These are phyloP conservation scores for Tritrichomonas foetus DNA, from an alignment of 208 protist species.

Conservation along the genomic window DNA sequence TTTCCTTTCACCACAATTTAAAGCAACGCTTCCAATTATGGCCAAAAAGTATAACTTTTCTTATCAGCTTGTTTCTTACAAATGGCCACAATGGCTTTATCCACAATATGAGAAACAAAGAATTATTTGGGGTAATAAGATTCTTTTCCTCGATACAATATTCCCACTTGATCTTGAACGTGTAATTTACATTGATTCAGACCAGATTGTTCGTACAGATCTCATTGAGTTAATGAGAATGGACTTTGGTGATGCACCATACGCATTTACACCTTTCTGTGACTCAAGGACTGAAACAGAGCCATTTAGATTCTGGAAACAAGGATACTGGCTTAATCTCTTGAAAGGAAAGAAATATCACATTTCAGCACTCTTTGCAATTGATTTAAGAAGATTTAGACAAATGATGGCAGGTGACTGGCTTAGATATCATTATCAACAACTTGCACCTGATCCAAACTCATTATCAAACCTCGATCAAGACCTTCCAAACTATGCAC, in stretches of 20 bases:
- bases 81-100: constrained; percentile 91
- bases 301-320: constrained; percentile 66
- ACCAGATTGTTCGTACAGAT: constrained; percentile 80
- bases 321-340: constrained; percentile 47
- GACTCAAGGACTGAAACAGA: constrained; percentile 74
- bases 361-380: constrained; percentile 61
- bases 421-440: constrained; percentile 58
- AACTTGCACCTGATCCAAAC: constrained; percentile 57
- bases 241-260: constrained; percentile 78
- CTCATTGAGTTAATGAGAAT: constrained; percentile 87
- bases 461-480: constrained; percentile 52
- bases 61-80: constrained; percentile 85
- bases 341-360: constrained; percentile 57
- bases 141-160: constrained; percentile 97
- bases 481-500: constrained; percentile 63
- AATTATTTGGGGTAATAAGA: constrained; percentile 98
- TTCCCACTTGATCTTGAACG: constrained; percentile 88
- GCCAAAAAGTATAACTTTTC: constrained; percentile 77
- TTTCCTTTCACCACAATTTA: constrained; percentile 91
- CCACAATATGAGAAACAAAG: constrained; percentile 90
- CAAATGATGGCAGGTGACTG: constrained; percentile 51
- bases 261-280: constrained; percentile 95
- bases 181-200: constrained; percentile 95
- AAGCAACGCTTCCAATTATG: constrained; percentile 69
- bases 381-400: constrained; percentile 60